Percentiles rank a stretch among this genome's conserved stretches.
Evolutionary conservation across 2,329 filamentous ascomycete genomes (phyloP).

Genomic region (Alternaria metachromatica): DNA sequence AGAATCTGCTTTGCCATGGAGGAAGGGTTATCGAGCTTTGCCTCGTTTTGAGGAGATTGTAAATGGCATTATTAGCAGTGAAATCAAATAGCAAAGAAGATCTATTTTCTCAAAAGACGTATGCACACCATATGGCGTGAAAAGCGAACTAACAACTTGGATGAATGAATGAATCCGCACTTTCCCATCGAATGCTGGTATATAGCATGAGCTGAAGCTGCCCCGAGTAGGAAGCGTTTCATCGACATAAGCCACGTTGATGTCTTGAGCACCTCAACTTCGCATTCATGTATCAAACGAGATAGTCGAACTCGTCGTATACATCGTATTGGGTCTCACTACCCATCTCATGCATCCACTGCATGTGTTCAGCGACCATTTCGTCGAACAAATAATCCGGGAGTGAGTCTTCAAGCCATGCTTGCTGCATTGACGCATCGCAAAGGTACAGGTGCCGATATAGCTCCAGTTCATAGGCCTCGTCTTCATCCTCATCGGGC

Average conservation of each 20-base stretch:
- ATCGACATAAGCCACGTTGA: neutral
- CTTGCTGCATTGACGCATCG: neutral
- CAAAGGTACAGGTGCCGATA: neutral
- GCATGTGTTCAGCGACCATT: constrained; percentile 2
- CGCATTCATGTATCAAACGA: neutral
- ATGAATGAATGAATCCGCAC: neutral
- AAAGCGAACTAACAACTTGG: neutral
- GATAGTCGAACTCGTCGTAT: neutral
- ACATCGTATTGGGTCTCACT: neutral
- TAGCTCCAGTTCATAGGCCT: neutral
- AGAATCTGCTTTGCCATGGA: neutral
- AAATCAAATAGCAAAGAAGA: neutral
- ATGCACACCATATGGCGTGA: neutral
- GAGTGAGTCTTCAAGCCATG: neutral
- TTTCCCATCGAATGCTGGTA: neutral
- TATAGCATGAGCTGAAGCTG: neutral
- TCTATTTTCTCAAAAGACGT: neutral
- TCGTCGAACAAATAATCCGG: constrained; percentile 3
- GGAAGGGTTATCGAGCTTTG: neutral
- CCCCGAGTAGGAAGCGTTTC: neutral
- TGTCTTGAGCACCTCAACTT: neutral
- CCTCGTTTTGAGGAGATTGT: neutral
- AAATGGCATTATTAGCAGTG: neutral
- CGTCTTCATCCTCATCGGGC: neutral
- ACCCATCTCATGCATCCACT: constrained; percentile 13